These are phyloP conservation scores for Lepidium campestre DNA, from an alignment of 441 rosid genomes.

Conservation along the genomic window DNA sequence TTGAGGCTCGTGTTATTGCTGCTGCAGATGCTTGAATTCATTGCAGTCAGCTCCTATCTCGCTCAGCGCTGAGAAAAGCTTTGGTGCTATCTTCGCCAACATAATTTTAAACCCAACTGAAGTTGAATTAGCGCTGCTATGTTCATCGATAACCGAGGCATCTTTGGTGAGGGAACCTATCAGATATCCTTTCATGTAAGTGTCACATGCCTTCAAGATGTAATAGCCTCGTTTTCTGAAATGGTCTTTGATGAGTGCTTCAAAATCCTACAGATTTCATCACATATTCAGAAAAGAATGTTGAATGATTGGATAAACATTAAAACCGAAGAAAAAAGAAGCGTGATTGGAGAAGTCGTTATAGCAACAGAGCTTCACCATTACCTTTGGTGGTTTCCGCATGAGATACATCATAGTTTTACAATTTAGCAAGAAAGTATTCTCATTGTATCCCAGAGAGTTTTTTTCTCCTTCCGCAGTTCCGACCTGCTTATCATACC, in stretches of 20 bases:
- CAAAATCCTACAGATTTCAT: conserved; percentile 58
- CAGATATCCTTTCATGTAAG: conserved; percentile 84
- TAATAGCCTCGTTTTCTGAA: conserved; percentile 74
- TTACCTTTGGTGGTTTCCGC: conserved; percentile 89
- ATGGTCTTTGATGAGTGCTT: conserved; percentile 69
- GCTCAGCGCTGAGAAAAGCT: conserved; percentile 53
- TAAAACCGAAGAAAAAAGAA: neutral
- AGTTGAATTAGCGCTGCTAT: conserved; percentile 47
- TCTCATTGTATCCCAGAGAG: conserved; percentile 90
- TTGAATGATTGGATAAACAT: neutral
- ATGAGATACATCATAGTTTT: conserved; percentile 92
- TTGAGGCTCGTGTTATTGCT: conserved; percentile 30
- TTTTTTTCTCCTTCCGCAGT: conserved; percentile 98
- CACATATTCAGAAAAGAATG: neutral
- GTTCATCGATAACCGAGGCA: conserved; percentile 40
- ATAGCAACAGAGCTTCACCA: conserved; percentile 2
- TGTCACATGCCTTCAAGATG: conserved; percentile 87
- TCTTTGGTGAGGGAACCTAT: conserved; percentile 78
- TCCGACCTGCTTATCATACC: conserved; percentile 92
- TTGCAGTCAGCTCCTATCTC: conserved; percentile 73
- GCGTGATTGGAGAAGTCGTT: neutral
- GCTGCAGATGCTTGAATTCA: conserved; percentile 65
- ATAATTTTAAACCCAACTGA: conserved; percentile 95
- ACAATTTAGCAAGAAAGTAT: conserved; percentile 84
- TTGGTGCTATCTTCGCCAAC: conserved; percentile 79